phyloP scores from a whole-genome alignment of 2,329 filamentous ascomycete species.

The Alternaria angustiovoidea region DNA sequence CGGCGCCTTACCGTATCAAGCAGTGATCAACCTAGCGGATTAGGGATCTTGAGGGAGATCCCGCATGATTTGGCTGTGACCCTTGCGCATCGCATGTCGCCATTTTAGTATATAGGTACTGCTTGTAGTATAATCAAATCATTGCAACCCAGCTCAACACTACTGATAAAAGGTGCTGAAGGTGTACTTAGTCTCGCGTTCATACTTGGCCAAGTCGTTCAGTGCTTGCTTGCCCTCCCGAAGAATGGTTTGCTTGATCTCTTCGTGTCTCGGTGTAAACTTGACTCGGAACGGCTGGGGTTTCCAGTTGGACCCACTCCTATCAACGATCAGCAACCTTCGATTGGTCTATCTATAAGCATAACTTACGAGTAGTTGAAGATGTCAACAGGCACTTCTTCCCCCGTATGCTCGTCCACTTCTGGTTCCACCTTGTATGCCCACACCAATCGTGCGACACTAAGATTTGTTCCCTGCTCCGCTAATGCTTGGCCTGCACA shows the following conservation, averaged over 20 bases:
- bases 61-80: not conserved
- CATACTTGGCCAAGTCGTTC: not conserved
- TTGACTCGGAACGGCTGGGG: constrained; percentile 3
- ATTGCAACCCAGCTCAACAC: constrained; percentile 26
- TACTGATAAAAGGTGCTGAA: constrained; percentile 1
- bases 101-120: not conserved
- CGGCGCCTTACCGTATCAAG: constrained; percentile 1
- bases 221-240: not conserved
- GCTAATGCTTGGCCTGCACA: constrained; percentile 67
- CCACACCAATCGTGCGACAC: constrained; percentile 65
- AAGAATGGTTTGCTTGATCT: constrained; percentile 1
- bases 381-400: constrained; percentile 64
- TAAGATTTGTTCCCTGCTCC: constrained; percentile 67
- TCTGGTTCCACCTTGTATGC: constrained; percentile 61
- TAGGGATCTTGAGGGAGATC: not conserved
- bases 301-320: constrained; percentile 9
- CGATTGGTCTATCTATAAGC: not conserved
- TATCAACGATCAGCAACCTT: not conserved
- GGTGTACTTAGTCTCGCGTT: not conserved
- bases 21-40: not conserved
- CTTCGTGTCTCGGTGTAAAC: constrained; percentile 1
- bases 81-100: not conserved
- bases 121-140: not conserved
- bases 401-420: constrained; percentile 50
- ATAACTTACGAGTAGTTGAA: not conserved